Conservation (phyloP, 2,329 filamentous ascomycete genomes). For the Penicillium psychrosexuale region DNA sequence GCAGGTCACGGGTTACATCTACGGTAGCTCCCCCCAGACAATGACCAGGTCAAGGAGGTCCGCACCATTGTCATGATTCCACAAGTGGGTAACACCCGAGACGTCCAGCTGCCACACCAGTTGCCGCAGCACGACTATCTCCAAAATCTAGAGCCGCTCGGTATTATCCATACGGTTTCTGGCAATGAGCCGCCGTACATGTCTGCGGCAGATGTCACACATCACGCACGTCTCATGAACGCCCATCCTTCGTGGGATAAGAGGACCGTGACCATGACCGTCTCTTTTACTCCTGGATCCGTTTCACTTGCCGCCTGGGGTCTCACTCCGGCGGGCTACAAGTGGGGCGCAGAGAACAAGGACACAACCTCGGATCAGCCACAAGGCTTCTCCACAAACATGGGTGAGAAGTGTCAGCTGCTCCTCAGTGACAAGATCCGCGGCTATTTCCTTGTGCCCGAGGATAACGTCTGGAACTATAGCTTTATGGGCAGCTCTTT, state of each 20-base stretch:
- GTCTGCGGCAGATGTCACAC: conserved; percentile 90
- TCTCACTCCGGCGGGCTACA: conserved; percentile 86
- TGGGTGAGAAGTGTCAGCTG: conserved; percentile 94
- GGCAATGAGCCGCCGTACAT: conserved; percentile 96
- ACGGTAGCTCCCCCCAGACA: conserved; percentile 87
- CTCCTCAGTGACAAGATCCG: conserved; percentile 88
- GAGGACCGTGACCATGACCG: conserved; percentile 90
- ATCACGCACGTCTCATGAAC: conserved; percentile 86
- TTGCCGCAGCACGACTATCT: conserved; percentile 91
- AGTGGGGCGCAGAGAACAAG: conserved; percentile 95
- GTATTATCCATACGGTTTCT: conserved; percentile 91
- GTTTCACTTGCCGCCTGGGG: conserved; percentile 94
- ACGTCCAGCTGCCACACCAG: conserved; percentile 84
- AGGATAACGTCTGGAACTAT: conserved; percentile 92
- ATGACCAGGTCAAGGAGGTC: conserved; percentile 95
- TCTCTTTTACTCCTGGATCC: conserved; percentile 93
- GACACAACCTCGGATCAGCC: conserved; percentile 90
- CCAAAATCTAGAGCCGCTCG: conserved; percentile 79
- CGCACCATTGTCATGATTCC: conserved; percentile 96
- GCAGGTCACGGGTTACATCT: conserved; percentile 93
- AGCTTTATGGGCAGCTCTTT: conserved; percentile 95
- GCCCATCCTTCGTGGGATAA: conserved; percentile 77
- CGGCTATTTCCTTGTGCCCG: conserved; percentile 94
- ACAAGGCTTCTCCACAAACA: conserved; percentile 83
- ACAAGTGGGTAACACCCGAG: conserved; percentile 88